Percentiles rank a stretch among this genome's conserved stretches.
Evolutionary conservation across 2,329 filamentous ascomycete genomes (phyloP).

Genomic region (Aspergillus latus): DNA sequence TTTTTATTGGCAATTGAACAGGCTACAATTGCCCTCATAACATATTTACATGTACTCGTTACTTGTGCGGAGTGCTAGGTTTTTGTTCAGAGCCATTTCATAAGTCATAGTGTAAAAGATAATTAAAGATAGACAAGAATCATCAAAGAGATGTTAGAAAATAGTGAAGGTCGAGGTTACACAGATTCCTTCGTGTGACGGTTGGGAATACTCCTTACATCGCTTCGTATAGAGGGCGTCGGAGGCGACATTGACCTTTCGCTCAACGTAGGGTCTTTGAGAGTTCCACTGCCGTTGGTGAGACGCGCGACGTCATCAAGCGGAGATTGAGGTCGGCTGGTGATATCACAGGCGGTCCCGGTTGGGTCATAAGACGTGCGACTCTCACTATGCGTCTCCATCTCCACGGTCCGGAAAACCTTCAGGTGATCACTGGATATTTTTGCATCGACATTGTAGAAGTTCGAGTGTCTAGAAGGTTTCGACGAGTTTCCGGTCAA

Average conservation of each 20-base stretch:
- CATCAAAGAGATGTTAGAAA: neutral
- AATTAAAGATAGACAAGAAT: neutral
- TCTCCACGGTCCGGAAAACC: conserved; percentile 38
- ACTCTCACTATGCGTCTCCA: conserved; percentile 35
- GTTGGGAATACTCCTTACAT: neutral
- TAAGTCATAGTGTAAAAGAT: neutral
- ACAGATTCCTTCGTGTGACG: neutral
- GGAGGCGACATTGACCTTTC: conserved; percentile 18
- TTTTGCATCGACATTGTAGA: conserved; percentile 21
- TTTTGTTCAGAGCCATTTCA: neutral
- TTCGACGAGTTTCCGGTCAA: conserved; percentile 25
- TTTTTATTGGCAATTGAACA: no score
- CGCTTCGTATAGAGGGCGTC: conserved; percentile 14
- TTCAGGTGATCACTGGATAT: conserved; percentile 24
- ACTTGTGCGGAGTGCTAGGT: neutral
- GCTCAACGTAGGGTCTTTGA: conserved; percentile 26
- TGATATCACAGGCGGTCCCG: conserved; percentile 21
- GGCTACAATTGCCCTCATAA: neutral
- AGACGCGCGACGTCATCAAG: conserved; percentile 16
- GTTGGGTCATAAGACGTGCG: conserved; percentile 16
- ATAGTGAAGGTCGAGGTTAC: conserved; percentile 4
- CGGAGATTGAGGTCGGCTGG: conserved; percentile 17
- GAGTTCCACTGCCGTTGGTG: conserved; percentile 18
- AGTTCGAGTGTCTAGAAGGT: conserved; percentile 17
- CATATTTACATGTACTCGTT: neutral